Percentiles rank a stretch among this genome's conserved stretches.
Conservation (phyloP, 148 eudicot genomes). For the Rhododendron mucronatum region DNA sequence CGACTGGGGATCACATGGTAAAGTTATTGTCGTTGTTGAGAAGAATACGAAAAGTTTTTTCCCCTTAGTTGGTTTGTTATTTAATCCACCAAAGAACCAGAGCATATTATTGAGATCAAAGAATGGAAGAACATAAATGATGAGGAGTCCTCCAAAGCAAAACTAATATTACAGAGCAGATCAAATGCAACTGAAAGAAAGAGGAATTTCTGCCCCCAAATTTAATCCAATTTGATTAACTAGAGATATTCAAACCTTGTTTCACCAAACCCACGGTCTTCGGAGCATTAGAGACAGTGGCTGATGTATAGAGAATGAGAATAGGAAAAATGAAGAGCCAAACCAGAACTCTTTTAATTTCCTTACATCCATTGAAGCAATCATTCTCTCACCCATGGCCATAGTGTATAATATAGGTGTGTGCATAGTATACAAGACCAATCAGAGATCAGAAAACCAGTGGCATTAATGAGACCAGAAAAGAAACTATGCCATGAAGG, state of each 20-base stretch:
- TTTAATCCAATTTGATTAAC: neutral
- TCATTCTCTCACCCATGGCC: neutral
- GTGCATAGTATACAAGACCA: neutral
- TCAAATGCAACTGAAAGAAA: constrained; percentile 3
- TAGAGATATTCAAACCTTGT: neutral
- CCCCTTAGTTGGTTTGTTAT: neutral
- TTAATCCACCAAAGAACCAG: neutral
- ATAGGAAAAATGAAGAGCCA: neutral
- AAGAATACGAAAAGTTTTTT: neutral
- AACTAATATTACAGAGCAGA: neutral
- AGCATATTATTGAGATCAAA: neutral
- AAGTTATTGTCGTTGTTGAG: neutral
- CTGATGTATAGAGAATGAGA: neutral
- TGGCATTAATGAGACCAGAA: neutral
- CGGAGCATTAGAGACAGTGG: neutral
- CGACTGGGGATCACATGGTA: neutral
- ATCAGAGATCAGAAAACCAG: neutral
- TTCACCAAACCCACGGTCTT: neutral
- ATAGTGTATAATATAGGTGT: neutral
- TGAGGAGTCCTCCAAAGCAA: neutral
- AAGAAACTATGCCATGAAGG: neutral
- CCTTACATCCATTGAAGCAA: neutral
- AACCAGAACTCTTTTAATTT: neutral
- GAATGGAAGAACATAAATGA: neutral
- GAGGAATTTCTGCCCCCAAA: neutral